Conservation (phyloP, 2,329 filamentous ascomycete genomes). For the Cercospora sp. region DNA sequence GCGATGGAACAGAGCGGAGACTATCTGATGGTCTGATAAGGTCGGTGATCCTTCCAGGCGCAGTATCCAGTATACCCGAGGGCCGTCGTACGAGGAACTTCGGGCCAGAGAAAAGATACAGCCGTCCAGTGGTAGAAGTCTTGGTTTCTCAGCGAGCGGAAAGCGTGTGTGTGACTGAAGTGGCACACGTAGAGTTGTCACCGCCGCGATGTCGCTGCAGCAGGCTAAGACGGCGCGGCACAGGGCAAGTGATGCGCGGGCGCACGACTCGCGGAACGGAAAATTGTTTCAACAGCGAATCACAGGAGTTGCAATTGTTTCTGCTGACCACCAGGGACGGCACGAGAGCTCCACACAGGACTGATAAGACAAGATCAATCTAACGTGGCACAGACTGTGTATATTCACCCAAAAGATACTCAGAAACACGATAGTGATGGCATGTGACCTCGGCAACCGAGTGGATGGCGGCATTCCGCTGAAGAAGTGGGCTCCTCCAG, state of each 20-base stretch:
- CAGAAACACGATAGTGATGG: background rate
- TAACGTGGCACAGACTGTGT: background rate
- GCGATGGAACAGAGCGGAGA: conserved; percentile 19
- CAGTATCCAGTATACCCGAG: background rate
- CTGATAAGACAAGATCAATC: background rate
- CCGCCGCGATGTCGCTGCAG: conserved; percentile 9
- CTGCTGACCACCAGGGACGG: background rate
- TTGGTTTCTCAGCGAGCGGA: background rate
- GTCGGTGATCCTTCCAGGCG: background rate
- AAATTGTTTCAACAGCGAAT: conserved; percentile 5
- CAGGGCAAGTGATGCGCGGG: background rate
- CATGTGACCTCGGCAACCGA: background rate
- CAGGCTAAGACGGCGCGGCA: background rate
- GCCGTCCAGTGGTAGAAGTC: background rate
- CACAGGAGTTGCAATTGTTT: background rate
- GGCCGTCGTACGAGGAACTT: background rate
- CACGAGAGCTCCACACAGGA: background rate
- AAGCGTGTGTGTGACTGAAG: background rate
- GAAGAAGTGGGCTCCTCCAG: conserved; percentile 1
- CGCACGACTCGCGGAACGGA: background rate
- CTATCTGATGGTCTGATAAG: conserved; percentile 26
- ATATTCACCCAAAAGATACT: background rate
- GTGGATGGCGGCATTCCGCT: background rate
- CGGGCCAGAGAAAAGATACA: background rate
- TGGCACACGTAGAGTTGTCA: conserved; percentile 2